A percentile compares a stretch with the other conserved stretches of the same genome.
Evolutionary conservation across 192 early-diverging fungal species (phyloP).

Genomic region (Podila clonocystis): DNA sequence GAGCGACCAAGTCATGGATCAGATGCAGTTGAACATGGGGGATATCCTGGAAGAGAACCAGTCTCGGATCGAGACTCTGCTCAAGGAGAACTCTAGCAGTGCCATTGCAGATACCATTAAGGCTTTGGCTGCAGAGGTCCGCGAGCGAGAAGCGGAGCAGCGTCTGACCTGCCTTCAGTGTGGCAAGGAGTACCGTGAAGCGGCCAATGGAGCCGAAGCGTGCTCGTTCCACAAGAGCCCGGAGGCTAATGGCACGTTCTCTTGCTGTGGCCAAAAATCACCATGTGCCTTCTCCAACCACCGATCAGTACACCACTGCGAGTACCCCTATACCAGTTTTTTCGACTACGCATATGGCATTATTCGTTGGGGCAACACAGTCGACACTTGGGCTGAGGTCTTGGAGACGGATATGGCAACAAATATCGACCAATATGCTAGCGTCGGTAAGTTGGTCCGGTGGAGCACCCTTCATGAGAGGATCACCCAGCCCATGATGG

Average conservation of each 20-base stretch:
- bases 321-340: conserved; percentile 49
- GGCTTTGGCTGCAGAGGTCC: conserved; percentile 32
- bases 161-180: conserved; percentile 51
- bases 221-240: conserved; percentile 47
- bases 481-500: conserved; percentile 46
- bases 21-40: conserved; percentile 45
- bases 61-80: conserved; percentile 20
- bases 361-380: conserved; percentile 47
- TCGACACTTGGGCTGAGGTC: conserved; percentile 27
- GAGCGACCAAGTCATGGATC: conserved; percentile 51
- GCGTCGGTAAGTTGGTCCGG: conserved; percentile 46
- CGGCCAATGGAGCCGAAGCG: conserved; percentile 38
- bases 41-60: conserved; percentile 50
- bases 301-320: conserved; percentile 42
- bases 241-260: conserved; percentile 17
- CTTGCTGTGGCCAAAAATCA: conserved; percentile 44
- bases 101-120: conserved; percentile 46
- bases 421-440: conserved; percentile 20
- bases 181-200: conserved; percentile 44
- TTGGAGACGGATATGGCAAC: conserved; percentile 39
- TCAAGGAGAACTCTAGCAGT: conserved; percentile 45
- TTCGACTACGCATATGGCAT: conserved; percentile 34
- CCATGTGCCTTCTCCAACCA: conserved; percentile 41
- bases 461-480: conserved; percentile 29
- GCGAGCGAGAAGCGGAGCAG: conserved; percentile 45